Percentiles rank a stretch among this genome's conserved stretches.
These are phyloP conservation scores for Cystobasidium slooffiae DNA, from an alignment of 1,284 basidiomycete species.

Conservation along the genomic window DNA sequence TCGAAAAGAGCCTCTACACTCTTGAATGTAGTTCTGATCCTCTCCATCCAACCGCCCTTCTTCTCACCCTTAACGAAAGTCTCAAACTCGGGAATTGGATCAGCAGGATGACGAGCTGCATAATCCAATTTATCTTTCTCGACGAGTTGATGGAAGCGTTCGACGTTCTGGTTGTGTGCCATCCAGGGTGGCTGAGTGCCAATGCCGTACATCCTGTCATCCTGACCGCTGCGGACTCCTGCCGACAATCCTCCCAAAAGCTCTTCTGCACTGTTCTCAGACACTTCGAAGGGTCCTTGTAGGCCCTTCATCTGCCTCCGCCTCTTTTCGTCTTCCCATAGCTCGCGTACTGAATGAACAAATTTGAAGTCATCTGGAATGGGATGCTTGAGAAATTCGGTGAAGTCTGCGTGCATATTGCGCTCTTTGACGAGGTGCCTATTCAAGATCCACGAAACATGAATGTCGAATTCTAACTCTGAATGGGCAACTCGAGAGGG, in stretches of 20 bases:
- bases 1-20: conserved; percentile 55
- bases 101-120: conserved; percentile 14
- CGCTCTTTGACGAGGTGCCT: conserved; percentile 70
- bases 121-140: conserved; percentile 40
- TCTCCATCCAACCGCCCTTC: conserved; percentile 46
- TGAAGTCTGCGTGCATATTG: conserved; percentile 73
- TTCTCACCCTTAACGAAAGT: conserved; percentile 48
- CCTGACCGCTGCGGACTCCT: conserved; percentile 48
- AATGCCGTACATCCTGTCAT: conserved; percentile 47
- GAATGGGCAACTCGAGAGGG: conserved; percentile 46
- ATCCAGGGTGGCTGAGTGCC: conserved; percentile 45
- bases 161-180: conserved; percentile 40
- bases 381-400: conserved; percentile 64
- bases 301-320: conserved; percentile 68
- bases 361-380: conserved; percentile 69
- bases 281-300: conserved; percentile 43
- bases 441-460: conserved; percentile 83
- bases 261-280: conserved; percentile 40
- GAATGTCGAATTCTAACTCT: conserved; percentile 79
- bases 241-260: conserved; percentile 50
- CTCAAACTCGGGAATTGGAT: conserved; percentile 44
- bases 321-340: conserved; percentile 91
- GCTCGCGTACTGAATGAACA: conserved; percentile 82
- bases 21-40: conserved; percentile 55
- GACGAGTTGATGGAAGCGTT: conserved; percentile 38